These are phyloP conservation scores for Curvularia sp. DNA, from an alignment of 2,329 filamentous ascomycete species.

Conservation along the genomic window DNA sequence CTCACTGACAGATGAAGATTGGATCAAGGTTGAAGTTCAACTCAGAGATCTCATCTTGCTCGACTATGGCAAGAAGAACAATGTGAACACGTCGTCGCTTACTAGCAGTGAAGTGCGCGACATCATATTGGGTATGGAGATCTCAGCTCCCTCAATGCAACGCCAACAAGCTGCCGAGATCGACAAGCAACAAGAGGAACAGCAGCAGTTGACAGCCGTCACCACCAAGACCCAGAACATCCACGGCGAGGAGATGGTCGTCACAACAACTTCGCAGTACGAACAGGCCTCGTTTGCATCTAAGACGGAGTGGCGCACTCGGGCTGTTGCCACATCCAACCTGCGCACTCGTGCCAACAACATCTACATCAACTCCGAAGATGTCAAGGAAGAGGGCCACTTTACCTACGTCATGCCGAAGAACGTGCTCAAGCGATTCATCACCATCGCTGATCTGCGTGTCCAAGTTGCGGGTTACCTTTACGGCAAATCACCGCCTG, in stretches of 20 bases:
- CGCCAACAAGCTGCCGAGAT: constrained; percentile 98
- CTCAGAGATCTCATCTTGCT: constrained; percentile 95
- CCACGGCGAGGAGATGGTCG: constrained; percentile 95
- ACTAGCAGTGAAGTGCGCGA: constrained; percentile 97
- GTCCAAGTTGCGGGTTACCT: constrained; percentile 96
- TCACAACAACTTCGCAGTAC: constrained; percentile 96
- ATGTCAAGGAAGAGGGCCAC: constrained; percentile 84
- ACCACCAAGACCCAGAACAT: constrained; percentile 98
- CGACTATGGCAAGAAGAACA: constrained; percentile 99
- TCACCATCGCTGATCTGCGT: constrained; percentile 93
- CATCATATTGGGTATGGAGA: constrained; percentile 99
- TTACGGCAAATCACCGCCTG: constrained; percentile 88
- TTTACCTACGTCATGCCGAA: constrained; percentile 99
- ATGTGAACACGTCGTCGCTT: constrained; percentile 96
- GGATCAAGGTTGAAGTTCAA: constrained; percentile 99
- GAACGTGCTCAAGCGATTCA: constrained; percentile 97
- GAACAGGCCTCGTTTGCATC: constrained; percentile 98
- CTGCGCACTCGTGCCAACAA: constrained; percentile 93
- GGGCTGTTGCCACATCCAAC: constrained; percentile 96
- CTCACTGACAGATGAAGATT: constrained; percentile 89
- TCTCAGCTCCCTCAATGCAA: constrained; percentile 96
- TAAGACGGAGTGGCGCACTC: constrained; percentile 97
- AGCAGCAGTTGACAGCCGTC: constrained; percentile 93
- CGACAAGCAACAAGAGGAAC: constrained; percentile 97
- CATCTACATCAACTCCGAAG: constrained; percentile 97